A percentile compares a stretch with the other conserved stretches of the same genome.
phyloP scores from a whole-genome alignment of 1,284 basidiomycete species.

The Butyriboletus appendiculatus region DNA sequence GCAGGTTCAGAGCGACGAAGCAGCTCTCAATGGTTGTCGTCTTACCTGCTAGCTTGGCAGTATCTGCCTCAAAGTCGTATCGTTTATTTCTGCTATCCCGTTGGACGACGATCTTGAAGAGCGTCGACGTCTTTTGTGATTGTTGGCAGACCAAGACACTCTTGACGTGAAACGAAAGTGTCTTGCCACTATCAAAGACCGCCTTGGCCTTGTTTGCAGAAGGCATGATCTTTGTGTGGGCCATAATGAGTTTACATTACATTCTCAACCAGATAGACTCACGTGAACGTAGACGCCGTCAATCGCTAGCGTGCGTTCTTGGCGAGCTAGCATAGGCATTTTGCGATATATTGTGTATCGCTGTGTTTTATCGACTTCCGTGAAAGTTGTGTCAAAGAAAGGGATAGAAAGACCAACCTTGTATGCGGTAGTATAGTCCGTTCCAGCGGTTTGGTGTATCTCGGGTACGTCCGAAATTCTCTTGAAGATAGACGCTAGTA shows the following conservation, averaged over 20 bases:
- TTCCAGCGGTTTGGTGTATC: conserved; percentile 52
- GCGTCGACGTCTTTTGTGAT: conserved; percentile 75
- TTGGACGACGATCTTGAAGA: conserved; percentile 84
- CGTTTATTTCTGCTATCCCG: conserved; percentile 80
- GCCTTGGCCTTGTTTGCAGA: conserved; percentile 78
- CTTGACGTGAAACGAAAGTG: conserved; percentile 91
- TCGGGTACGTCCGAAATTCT: conserved; percentile 77
- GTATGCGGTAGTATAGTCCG: conserved; percentile 77
- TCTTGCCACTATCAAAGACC: conserved; percentile 87
- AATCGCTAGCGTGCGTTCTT: conserved; percentile 90
- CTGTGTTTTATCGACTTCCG: conserved; percentile 39
- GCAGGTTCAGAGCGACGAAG: background rate
- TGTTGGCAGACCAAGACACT: conserved; percentile 85
- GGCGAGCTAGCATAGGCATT: conserved; percentile 89
- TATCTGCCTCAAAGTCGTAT: conserved; percentile 98
- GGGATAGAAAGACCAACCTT: conserved; percentile 53
- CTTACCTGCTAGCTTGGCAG: conserved; percentile 75
- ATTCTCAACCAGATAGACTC: conserved; percentile 29
- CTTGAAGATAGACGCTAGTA: conserved; percentile 88
- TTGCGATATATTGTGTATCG: conserved; percentile 95
- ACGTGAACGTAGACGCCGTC: conserved; percentile 96
- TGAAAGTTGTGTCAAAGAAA: background rate
- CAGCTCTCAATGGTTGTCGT: conserved; percentile 11
- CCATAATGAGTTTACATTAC: conserved; percentile 1
- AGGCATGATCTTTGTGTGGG: conserved; percentile 76